Evolutionary conservation across 1,139 yeast genomes (phyloP).

Genomic region (Yamadazyma atmosphaerica): DNA sequence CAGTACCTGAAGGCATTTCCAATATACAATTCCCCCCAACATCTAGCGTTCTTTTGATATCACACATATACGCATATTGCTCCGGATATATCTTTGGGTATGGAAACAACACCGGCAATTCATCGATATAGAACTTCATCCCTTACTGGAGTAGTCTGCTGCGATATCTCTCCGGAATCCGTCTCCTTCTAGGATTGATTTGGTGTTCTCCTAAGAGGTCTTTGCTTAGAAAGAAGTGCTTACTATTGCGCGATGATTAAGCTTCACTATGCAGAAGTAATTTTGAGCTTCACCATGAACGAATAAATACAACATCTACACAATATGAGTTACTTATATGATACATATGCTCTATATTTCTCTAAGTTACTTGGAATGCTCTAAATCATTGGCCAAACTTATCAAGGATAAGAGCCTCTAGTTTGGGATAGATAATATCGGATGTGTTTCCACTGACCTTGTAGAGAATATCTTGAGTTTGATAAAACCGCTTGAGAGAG

Average conservation of each 20-base stretch:
- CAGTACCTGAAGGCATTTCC: constrained; percentile 99
- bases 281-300: no score
- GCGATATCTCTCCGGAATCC: no score
- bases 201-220: no score
- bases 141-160: background rate
- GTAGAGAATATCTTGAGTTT: constrained; percentile 49
- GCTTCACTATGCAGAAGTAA: no score
- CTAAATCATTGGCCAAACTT: constrained; percentile 18
- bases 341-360: background rate
- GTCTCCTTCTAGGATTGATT: no score
- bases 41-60: constrained; percentile 88
- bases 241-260: no score
- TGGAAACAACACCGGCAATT: constrained; percentile 93
- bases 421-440: constrained; percentile 78
- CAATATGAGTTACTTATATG: no score
- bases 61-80: constrained; percentile 97
- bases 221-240: no score
- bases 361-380: background rate
- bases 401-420: constrained; percentile 42
- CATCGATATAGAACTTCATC: constrained; percentile 85
- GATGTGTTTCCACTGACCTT: constrained; percentile 76
- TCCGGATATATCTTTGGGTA: constrained; percentile 97
- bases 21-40: constrained; percentile 96
- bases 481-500: constrained; percentile 68
- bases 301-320: no score